Evolutionary conservation across 805 yeast species (phyloP).

Genomic region (Ogataea neopini): DNA sequence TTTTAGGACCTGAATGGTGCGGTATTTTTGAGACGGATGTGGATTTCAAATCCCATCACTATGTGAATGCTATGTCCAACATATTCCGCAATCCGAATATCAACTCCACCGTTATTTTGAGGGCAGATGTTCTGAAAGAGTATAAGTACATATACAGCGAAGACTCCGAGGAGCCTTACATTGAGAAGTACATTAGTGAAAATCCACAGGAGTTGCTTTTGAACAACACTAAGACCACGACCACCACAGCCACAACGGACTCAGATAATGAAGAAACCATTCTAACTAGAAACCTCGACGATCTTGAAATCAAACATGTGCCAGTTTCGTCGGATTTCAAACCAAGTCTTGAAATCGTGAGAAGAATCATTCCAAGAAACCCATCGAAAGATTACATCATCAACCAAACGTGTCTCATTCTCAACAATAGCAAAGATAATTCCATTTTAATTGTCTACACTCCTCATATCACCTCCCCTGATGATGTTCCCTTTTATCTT

Average conservation of each 20-base stretch:
- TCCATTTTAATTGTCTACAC: conserved; percentile 66
- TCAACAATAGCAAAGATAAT: conserved; percentile 36
- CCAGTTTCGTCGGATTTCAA: conserved; percentile 33
- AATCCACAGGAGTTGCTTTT: conserved; percentile 37
- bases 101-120: conserved; percentile 84
- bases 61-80: conserved; percentile 74
- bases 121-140: conserved; percentile 79
- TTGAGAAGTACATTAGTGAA: conserved; percentile 29
- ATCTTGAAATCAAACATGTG: conserved; percentile 40
- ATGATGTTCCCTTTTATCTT: conserved; percentile 82
- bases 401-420: conserved; percentile 77
- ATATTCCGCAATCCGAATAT: conserved; percentile 82
- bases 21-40: conserved; percentile 52
- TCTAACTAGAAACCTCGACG: conserved; percentile 38
- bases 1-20: conserved; percentile 63
- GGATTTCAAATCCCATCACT: conserved; percentile 56
- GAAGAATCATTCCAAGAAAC: conserved; percentile 89
- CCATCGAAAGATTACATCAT: conserved; percentile 81
- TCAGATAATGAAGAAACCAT: conserved; percentile 20
- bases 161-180: conserved; percentile 31
- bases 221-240: conserved; percentile 12
- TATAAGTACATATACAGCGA: conserved; percentile 39
- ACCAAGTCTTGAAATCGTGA: conserved; percentile 57
- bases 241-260: neutral
- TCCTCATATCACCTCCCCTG: conserved; percentile 65